Conservation (phyloP, 1,139 yeast species). For the Candida frijolesensis region DNA sequence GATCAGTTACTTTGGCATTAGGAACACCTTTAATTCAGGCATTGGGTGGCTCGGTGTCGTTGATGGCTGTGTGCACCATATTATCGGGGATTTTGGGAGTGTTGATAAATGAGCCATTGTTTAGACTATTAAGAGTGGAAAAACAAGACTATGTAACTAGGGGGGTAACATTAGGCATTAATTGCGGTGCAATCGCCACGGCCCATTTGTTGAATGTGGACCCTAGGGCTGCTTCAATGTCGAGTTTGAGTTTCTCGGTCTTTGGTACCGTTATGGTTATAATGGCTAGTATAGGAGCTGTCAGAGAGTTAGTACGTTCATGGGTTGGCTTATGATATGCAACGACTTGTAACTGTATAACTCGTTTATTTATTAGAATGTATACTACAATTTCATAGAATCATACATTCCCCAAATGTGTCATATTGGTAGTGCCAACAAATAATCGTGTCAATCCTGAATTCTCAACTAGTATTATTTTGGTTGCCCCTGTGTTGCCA, state of each 20-base stretch:
- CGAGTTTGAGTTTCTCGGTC: slow-evolving; percentile 67
- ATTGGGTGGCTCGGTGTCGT: slow-evolving; percentile 66
- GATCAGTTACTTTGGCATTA: slow-evolving; percentile 80
- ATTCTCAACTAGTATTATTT: no score
- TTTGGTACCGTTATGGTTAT: slow-evolving; percentile 77
- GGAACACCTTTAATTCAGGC: slow-evolving; percentile 73
- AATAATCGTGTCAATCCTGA: no score
- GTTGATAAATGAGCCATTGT: slow-evolving; percentile 56
- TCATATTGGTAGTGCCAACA: no score
- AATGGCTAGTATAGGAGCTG: slow-evolving; percentile 56
- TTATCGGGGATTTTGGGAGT: slow-evolving; percentile 80
- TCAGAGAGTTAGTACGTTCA: slow-evolving; percentile 28
- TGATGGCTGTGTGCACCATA: slow-evolving; percentile 81
- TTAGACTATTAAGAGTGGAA: slow-evolving; percentile 51
- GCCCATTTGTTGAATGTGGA: slow-evolving; percentile 70
- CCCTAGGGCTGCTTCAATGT: slow-evolving; percentile 81
- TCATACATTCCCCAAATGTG: background rate
- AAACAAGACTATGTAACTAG: slow-evolving; percentile 71
- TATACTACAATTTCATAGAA: no score
- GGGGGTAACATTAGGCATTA: slow-evolving; percentile 75
- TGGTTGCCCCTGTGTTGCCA: no score
- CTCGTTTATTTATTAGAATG: background rate
- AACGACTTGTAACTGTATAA: no score
- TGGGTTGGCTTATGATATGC: slow-evolving; percentile 29
- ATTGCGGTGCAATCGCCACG: slow-evolving; percentile 82